Conservation (phyloP, 2,329 filamentous ascomycete species). For the Bertia moriformis region DNA sequence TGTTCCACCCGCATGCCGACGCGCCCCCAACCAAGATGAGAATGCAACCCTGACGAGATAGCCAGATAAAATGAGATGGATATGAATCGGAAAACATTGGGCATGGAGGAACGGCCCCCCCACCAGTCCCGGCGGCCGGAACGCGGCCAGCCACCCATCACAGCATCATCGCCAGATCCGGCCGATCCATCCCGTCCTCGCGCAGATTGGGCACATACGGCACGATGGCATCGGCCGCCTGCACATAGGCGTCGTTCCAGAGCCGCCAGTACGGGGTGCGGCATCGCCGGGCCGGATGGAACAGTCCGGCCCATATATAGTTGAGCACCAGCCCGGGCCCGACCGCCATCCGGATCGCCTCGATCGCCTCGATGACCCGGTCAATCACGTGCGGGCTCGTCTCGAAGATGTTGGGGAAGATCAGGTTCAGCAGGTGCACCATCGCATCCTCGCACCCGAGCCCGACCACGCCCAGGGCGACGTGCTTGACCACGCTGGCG, state of each 20-base stretch:
- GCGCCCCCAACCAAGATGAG: no score
- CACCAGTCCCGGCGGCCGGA: no score
- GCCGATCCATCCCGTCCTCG: constrained; percentile 64
- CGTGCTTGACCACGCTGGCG: constrained; percentile 92
- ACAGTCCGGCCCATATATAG: constrained; percentile 93
- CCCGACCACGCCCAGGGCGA: constrained; percentile 91
- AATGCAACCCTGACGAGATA: no score
- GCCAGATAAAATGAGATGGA: no score
- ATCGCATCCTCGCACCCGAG: constrained; percentile 96
- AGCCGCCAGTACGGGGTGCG: constrained; percentile 88
- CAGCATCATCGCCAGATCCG: constrained; percentile 71
- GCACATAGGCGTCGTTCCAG: constrained; percentile 94
- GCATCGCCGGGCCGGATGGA: constrained; percentile 93
- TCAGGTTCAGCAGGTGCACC: constrained; percentile 88
- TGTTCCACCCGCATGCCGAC: no score
- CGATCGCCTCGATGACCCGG: constrained; percentile 91
- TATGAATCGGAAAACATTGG: no score
- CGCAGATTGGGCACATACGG: constrained; percentile 85
- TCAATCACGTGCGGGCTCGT: constrained; percentile 97
- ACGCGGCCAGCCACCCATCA: constrained; percentile 23
- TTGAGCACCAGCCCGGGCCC: constrained; percentile 89
- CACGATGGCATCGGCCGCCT: constrained; percentile 84
- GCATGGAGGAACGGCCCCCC: no score
- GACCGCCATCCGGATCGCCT: constrained; percentile 84
- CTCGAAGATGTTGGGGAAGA: constrained; percentile 95